phyloP scores from a whole-genome alignment of 2,329 filamentous ascomycete genomes.

The Paraphaeosphaeria sporulosa region DNA sequence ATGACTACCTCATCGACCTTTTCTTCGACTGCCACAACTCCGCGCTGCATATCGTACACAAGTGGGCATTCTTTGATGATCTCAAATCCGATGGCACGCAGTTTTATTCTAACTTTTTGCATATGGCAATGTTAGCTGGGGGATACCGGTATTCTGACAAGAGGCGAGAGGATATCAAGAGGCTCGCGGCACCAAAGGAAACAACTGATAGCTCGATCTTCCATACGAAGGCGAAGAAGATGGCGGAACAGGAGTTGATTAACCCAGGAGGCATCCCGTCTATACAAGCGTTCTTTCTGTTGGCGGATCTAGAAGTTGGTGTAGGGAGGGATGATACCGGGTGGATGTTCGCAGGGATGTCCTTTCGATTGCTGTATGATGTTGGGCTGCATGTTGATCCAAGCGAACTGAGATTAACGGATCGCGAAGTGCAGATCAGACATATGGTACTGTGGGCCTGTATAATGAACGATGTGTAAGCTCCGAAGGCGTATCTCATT shows the following conservation, averaged over 20 bases:
- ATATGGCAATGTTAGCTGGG: conserved; percentile 58
- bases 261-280: conserved; percentile 58
- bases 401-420: conserved; percentile 48
- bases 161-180: conserved; percentile 56
- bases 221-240: conserved; percentile 59
- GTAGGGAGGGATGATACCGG: conserved; percentile 60
- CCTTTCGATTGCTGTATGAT: conserved; percentile 14
- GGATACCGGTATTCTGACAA: conserved; percentile 59
- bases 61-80: conserved; percentile 55
- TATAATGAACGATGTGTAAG: conserved; percentile 23
- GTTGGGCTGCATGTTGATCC: conserved; percentile 53
- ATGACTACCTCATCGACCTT: conserved; percentile 58
- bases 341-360: conserved; percentile 61
- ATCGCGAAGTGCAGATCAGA: conserved; percentile 55
- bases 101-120: conserved; percentile 57
- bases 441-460: conserved; percentile 59
- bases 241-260: conserved; percentile 60
- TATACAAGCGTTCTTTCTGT: conserved; percentile 58
- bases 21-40: conserved; percentile 61
- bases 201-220: conserved; percentile 55
- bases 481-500: not conserved
- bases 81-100: conserved; percentile 51
- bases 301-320: conserved; percentile 60
- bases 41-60: conserved; percentile 56
- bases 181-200: conserved; percentile 48